phyloP scores from a whole-genome alignment of 2,329 filamentous ascomycete species.

The Hypomyces perniciosus region DNA sequence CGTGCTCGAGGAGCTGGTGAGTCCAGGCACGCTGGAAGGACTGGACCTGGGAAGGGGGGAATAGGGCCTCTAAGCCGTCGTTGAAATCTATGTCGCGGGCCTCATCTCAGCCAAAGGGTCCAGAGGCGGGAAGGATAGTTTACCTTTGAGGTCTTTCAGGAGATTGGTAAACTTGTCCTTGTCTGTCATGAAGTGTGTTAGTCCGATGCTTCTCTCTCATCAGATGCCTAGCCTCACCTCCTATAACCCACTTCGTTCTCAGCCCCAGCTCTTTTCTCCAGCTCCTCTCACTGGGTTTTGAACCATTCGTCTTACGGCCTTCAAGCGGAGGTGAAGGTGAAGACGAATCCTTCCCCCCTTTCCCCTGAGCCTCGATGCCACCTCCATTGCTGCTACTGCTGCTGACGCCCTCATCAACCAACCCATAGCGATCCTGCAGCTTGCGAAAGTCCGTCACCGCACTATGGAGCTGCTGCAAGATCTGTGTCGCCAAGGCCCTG shows the following conservation, averaged over 20 bases:
- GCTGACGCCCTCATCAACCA: conserved; percentile 27
- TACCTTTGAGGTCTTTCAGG: conserved; percentile 36
- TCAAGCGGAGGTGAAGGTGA: conserved; percentile 19
- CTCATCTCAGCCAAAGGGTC: not conserved
- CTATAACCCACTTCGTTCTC: conserved; percentile 40
- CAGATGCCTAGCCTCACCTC: conserved; percentile 21
- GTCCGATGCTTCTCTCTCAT: no score
- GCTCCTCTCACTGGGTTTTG: conserved; percentile 23
- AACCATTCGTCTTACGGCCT: conserved; percentile 15
- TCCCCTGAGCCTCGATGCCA: conserved; percentile 13
- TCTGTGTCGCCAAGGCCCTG: conserved; percentile 34
- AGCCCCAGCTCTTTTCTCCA: conserved; percentile 31
- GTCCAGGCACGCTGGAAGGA: conserved; percentile 42
- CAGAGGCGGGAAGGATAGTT: not conserved
- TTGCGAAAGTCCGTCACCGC: conserved; percentile 40
- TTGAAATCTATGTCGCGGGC: conserved; percentile 33
- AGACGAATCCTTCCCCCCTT: conserved; percentile 13
- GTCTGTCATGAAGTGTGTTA: conserved; percentile 22
- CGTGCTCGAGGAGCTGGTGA: conserved; percentile 40
- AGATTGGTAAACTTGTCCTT: conserved; percentile 40
- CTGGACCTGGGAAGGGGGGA: conserved; percentile 35
- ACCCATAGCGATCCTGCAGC: conserved; percentile 37
- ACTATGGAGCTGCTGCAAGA: conserved; percentile 36
- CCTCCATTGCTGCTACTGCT: not conserved
- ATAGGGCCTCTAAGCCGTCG: conserved; percentile 42